These are phyloP conservation scores for Talaromyces stipitatus DNA, from an alignment of 495 filamentous ascomycete species.

Conservation along the genomic window DNA sequence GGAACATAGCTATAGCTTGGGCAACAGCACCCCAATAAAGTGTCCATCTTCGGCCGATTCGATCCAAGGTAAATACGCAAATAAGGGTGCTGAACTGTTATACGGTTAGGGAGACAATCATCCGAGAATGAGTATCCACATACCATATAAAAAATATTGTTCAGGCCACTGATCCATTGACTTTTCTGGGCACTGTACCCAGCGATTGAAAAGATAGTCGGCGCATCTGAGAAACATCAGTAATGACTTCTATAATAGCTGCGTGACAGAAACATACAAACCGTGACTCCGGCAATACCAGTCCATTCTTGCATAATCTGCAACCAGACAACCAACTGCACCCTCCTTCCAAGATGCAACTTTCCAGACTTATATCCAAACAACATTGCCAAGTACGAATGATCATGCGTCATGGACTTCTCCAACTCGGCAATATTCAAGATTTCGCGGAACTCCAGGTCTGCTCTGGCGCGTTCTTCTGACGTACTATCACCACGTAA, in stretches of 20 bases:
- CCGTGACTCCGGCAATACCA: conserved; percentile 63
- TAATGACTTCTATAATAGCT: background rate
- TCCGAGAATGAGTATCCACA: background rate
- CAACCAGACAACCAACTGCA: conserved; percentile 64
- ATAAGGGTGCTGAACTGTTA: conserved; percentile 50
- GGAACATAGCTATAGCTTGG: conserved; percentile 55
- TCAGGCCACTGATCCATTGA: conserved; percentile 62
- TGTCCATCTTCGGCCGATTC: conserved; percentile 61
- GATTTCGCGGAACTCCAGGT: conserved; percentile 59
- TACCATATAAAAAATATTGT: conserved; percentile 57
- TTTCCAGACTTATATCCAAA: conserved; percentile 56
- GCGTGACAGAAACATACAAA: conserved; percentile 33
- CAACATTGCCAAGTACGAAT: conserved; percentile 56
- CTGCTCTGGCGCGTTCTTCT: conserved; percentile 45
- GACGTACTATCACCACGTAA: conserved; percentile 48
- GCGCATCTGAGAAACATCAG: conserved; percentile 30
- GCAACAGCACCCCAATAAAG: conserved; percentile 59
- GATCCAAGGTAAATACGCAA: conserved; percentile 62
- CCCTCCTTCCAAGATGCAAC: conserved; percentile 56
- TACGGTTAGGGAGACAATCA: background rate
- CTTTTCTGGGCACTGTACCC: conserved; percentile 52
- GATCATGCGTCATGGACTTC: conserved; percentile 38
- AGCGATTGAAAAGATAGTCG: conserved; percentile 61
- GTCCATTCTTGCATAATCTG: conserved; percentile 71
- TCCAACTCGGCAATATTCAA: conserved; percentile 49